Evolutionary conservation across 2,329 filamentous ascomycete genomes (phyloP).

Genomic region (Penicillium brasilianum): DNA sequence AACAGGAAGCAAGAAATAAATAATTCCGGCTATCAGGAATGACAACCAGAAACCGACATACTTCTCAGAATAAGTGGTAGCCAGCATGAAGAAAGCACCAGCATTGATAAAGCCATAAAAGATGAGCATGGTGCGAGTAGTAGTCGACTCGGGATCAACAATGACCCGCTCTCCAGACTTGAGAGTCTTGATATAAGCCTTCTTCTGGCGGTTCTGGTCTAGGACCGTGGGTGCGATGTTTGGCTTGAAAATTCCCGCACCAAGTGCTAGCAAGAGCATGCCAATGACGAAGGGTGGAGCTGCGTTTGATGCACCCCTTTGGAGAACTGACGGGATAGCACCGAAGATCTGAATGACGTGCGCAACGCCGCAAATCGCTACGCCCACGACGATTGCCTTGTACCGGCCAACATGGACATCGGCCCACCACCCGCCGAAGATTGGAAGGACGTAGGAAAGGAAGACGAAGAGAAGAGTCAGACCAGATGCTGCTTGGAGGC

Average conservation of each 20-base stretch:
- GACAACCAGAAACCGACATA: slow-evolving; percentile 43
- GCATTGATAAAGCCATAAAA: slow-evolving; percentile 44
- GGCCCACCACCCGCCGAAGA: slow-evolving; percentile 47
- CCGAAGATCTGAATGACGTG: slow-evolving; percentile 42
- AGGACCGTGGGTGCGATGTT: slow-evolving; percentile 52
- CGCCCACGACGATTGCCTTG: slow-evolving; percentile 46
- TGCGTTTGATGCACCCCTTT: slow-evolving; percentile 37
- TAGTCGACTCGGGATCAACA: slow-evolving; percentile 54
- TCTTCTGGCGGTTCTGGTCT: slow-evolving; percentile 49
- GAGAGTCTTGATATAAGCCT: slow-evolving; percentile 50
- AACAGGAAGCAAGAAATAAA: slow-evolving; percentile 45
- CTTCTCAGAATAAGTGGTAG: slow-evolving; percentile 48
- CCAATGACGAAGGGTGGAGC: slow-evolving; percentile 49
- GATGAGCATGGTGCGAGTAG: slow-evolving; percentile 43
- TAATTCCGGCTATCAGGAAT: slow-evolving; percentile 36
- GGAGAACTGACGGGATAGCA: slow-evolving; percentile 49
- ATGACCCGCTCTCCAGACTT: slow-evolving; percentile 53
- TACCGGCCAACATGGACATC: slow-evolving; percentile 35
- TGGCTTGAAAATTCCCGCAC: slow-evolving; percentile 48
- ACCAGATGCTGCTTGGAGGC: slow-evolving; percentile 58
- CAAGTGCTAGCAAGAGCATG: slow-evolving; percentile 45
- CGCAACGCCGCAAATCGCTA: slow-evolving; percentile 48
- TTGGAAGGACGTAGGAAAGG: slow-evolving; percentile 62
- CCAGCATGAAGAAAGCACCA: slow-evolving; percentile 43
- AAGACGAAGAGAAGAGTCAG: slow-evolving; percentile 58